Conservation (phyloP, 148 eudicot genomes). For the Fagopyrum homotropicum region DNA sequence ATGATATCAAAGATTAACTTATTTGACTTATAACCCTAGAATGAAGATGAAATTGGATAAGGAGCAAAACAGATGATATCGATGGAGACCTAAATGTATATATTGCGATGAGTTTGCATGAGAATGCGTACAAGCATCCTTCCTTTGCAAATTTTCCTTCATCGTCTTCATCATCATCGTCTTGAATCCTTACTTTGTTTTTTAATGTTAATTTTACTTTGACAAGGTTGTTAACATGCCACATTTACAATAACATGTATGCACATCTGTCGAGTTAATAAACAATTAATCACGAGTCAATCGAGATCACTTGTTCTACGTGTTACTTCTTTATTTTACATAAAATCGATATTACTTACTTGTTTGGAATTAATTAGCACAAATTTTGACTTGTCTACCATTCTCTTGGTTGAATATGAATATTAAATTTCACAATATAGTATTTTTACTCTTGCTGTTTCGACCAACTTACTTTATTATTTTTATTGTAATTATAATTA, state of each 20-base stretch:
- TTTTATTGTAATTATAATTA: too few species aligned
- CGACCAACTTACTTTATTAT: too few species aligned
- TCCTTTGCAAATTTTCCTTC: neutral
- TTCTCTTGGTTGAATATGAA: neutral
- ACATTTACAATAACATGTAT: neutral
- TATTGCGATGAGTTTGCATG: neutral
- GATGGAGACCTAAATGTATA: neutral
- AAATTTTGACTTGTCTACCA: neutral
- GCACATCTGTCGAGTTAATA: neutral
- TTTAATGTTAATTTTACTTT: constrained; percentile 6
- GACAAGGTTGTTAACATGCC: neutral
- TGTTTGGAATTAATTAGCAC: neutral
- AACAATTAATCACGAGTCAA: neutral
- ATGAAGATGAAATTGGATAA: neutral
- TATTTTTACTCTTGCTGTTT: too few species aligned
- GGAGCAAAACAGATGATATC: neutral
- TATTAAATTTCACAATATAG: too few species aligned
- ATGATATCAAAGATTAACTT: too few species aligned
- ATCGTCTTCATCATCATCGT: neutral
- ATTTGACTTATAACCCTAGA: too few species aligned
- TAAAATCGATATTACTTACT: too few species aligned
- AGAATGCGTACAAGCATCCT: constrained; percentile 3
- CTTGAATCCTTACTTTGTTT: neutral
- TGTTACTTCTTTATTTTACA: neutral
- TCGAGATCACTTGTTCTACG: neutral